phyloP scores from a whole-genome alignment of 352 stramenopile genomes.

The Pythium angustatum region DNA sequence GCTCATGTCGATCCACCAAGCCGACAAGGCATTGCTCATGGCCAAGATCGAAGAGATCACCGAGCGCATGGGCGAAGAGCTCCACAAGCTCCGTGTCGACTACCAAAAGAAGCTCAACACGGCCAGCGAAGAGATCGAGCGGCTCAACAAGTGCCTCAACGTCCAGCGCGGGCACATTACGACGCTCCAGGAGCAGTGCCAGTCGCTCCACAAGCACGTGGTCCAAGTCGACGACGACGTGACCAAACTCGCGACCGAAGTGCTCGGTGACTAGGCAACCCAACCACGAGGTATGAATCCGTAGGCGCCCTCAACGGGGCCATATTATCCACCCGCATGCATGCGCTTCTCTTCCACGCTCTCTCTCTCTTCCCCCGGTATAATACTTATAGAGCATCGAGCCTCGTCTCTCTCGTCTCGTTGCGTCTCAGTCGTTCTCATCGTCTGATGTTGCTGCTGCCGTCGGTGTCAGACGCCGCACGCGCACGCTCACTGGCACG shows the following conservation, averaged over 20 bases:
- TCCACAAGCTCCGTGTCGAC: conserved; percentile 74
- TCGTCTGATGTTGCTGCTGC: too few species aligned
- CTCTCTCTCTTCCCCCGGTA: too few species aligned
- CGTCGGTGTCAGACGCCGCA: too few species aligned
- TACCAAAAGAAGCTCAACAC: conserved; percentile 86
- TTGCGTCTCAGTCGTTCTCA: too few species aligned
- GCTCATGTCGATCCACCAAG: conserved; percentile 81
- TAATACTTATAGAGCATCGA: too few species aligned
- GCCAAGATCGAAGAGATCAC: conserved; percentile 84
- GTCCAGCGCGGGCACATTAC: conserved; percentile 83
- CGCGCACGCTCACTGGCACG: conserved; percentile 22
- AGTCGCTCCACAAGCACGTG: conserved; percentile 84
- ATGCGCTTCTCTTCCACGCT: too few species aligned
- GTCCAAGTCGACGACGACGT: conserved; percentile 86
- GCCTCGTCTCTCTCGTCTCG: too few species aligned
- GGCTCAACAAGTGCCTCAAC: conserved; percentile 83
- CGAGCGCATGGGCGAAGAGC: conserved; percentile 72
- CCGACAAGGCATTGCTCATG: conserved; percentile 73
- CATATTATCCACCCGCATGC: too few species aligned
- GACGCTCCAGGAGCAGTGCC: conserved; percentile 81
- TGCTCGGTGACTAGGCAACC: conserved; percentile 76
- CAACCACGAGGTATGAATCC: conserved; percentile 1
- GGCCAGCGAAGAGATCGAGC: conserved; percentile 79
- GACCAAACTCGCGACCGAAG: conserved; percentile 79
- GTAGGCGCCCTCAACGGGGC: too few species aligned